phyloP scores from a whole-genome alignment of 208 protist genomes.

The Crithidia fasciculata region DNA sequence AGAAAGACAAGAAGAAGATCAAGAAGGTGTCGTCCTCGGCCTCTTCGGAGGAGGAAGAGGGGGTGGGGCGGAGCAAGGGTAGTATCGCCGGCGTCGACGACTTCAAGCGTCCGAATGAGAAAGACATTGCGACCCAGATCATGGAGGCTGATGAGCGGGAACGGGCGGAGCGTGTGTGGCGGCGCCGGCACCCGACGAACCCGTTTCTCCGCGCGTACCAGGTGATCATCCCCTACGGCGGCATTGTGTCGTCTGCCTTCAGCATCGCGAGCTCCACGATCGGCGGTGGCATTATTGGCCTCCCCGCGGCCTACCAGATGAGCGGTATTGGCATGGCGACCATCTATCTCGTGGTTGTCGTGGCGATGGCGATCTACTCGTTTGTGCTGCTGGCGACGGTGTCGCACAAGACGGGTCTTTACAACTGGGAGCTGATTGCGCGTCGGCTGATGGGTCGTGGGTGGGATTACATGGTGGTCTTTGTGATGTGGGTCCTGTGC shows the following conservation, averaged over 20 bases:
- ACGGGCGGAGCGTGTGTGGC: conserved; percentile 38
- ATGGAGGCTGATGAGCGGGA: conserved; percentile 29
- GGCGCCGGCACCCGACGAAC: conserved; percentile 53
- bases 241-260: conserved; percentile 48
- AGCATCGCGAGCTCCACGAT: conserved; percentile 73
- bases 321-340: conserved; percentile 53
- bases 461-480: conserved; percentile 48
- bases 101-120: conserved; percentile 6
- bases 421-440: conserved; percentile 61
- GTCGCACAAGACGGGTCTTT: conserved; percentile 45
- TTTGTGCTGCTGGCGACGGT: conserved; percentile 59
- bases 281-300: conserved; percentile 65
- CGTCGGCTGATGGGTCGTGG: conserved; percentile 43
- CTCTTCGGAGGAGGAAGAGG: not conserved
- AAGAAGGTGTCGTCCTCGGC: not conserved
- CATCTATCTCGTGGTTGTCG: conserved; percentile 38
- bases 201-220: conserved; percentile 36
- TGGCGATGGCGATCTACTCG: conserved; percentile 58
- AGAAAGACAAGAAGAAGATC: not conserved
- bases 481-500: conserved; percentile 66
- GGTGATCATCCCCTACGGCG: conserved; percentile 57
- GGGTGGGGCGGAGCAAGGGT: not conserved
- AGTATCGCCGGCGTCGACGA: not conserved
- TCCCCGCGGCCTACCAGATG: conserved; percentile 61
- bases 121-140: conserved; percentile 28